phyloP scores from a whole-genome alignment of 2,329 filamentous ascomycete genomes.

The Aquanectria penicillioides region DNA sequence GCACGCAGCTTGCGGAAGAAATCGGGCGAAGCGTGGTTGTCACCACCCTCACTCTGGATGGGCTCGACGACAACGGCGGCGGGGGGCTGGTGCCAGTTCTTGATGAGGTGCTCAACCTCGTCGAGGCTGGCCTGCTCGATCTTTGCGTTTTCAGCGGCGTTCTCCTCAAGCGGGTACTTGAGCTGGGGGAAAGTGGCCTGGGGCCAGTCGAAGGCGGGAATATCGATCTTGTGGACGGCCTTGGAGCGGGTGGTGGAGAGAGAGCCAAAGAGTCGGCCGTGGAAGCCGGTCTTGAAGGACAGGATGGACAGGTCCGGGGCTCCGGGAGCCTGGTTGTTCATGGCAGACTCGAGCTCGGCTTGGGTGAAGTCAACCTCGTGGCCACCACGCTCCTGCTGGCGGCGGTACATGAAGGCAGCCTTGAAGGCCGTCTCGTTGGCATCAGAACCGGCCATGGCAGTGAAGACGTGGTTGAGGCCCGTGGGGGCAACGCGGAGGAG shows the following conservation, averaged over 20 bases:
- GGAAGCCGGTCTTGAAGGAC: slow-evolving; percentile 89
- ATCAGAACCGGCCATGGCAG: slow-evolving; percentile 87
- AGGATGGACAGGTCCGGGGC: slow-evolving; percentile 83
- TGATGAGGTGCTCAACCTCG: slow-evolving; percentile 85
- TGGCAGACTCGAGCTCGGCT: slow-evolving; percentile 77
- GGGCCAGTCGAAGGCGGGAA: slow-evolving; percentile 95
- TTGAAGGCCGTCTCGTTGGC: slow-evolving; percentile 97
- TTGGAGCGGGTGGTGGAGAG: slow-evolving; percentile 92
- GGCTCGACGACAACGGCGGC: slow-evolving; percentile 88
- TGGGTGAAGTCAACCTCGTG: slow-evolving; percentile 80
- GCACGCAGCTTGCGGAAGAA: slow-evolving; percentile 89
- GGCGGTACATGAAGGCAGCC: slow-evolving; percentile 93
- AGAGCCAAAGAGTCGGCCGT: slow-evolving; percentile 88
- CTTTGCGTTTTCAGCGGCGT: slow-evolving; percentile 81
- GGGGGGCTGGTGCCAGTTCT: slow-evolving; percentile 80
- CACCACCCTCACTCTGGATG: slow-evolving; percentile 92
- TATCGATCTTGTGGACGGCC: slow-evolving; percentile 94
- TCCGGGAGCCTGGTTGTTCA: slow-evolving; percentile 84
- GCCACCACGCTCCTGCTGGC: slow-evolving; percentile 83
- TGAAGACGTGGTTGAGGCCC: slow-evolving; percentile 89
- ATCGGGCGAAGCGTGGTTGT: slow-evolving; percentile 88
- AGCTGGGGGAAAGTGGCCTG: slow-evolving; percentile 86
- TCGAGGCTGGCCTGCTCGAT: slow-evolving; percentile 84
- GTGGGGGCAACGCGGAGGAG: slow-evolving; percentile 85
- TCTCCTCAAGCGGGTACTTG: slow-evolving; percentile 86